Evolutionary conservation across 2,329 filamentous ascomycete genomes (phyloP).

Genomic region (Paraconiothyrium brasiliense): DNA sequence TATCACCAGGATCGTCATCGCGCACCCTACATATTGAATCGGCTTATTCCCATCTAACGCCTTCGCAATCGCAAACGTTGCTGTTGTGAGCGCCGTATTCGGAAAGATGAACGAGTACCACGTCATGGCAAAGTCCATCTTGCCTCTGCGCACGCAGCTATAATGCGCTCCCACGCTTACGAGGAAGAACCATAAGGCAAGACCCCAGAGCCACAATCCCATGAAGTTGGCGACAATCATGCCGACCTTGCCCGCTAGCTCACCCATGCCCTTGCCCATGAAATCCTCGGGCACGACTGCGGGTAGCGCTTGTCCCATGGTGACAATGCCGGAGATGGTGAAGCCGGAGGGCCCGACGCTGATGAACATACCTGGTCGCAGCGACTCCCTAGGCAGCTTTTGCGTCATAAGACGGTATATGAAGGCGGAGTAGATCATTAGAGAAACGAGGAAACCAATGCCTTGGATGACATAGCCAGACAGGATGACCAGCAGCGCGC

Average conservation of each 20-base stretch:
- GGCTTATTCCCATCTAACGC: constrained; percentile 58
- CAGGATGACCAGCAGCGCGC: constrained; percentile 65
- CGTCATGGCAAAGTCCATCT: constrained; percentile 81
- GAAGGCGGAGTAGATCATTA: constrained; percentile 87
- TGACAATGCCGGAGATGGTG: constrained; percentile 68
- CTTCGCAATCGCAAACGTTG: constrained; percentile 75
- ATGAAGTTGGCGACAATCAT: constrained; percentile 68
- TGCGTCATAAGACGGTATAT: constrained; percentile 89
- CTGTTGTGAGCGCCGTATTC: constrained; percentile 77
- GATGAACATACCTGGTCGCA: constrained; percentile 86
- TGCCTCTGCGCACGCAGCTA: constrained; percentile 68
- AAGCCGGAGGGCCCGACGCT: constrained; percentile 80
- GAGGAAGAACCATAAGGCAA: constrained; percentile 87
- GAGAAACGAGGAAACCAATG: constrained; percentile 70
- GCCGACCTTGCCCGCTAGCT: constrained; percentile 64
- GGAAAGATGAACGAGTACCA: constrained; percentile 88
- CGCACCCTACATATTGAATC: constrained; percentile 73
- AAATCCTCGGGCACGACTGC: constrained; percentile 61
- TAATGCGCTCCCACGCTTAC: constrained; percentile 80
- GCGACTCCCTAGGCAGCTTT: constrained; percentile 78
- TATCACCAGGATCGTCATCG: constrained; percentile 72
- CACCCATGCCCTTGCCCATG: constrained; percentile 63
- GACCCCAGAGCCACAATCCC: constrained; percentile 81
- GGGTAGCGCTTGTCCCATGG: constrained; percentile 64
- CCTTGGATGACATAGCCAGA: constrained; percentile 70